Evolutionary conservation across 257 asterid genomes (phyloP).

Genomic region (Nemophila menziesii): DNA sequence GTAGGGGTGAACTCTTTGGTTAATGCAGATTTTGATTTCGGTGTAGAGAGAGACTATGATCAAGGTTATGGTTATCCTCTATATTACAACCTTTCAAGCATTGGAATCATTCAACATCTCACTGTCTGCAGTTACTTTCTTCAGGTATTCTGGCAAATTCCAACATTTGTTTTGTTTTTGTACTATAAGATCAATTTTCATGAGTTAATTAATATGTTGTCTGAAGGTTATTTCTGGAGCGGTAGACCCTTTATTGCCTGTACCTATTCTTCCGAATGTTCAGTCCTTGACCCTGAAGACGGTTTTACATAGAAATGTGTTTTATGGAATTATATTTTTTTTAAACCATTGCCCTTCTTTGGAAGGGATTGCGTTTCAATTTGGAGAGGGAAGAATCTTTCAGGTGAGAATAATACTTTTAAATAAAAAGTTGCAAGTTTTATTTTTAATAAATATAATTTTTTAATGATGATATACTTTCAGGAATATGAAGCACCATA

Average conservation of each 20-base stretch:
- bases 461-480: too few species aligned
- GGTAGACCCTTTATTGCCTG: neutral
- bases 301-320: conserved; percentile 8
- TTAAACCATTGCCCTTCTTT: conserved; percentile 16
- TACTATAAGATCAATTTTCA: too few species aligned
- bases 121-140: conserved; percentile 25
- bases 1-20: neutral
- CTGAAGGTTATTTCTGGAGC: conserved; percentile 10
- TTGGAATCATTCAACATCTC: conserved; percentile 7
- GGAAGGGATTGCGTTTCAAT: conserved; percentile 15
- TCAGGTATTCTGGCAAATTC: conserved; percentile 11
- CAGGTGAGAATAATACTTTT: conserved; percentile 12
- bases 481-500: conserved; percentile 12
- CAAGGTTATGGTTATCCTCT: conserved; percentile 10
- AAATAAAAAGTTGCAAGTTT: too few species aligned
- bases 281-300: conserved; percentile 16
- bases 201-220: too few species aligned
- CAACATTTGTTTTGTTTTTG: too few species aligned
- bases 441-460: too few species aligned
- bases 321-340: conserved; percentile 22
- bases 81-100: neutral
- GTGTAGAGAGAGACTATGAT: neutral
- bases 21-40: conserved; percentile 20
- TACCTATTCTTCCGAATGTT: conserved; percentile 8
- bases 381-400: neutral